phyloP scores from a whole-genome alignment of 73 alveolate species.

The Paramecium caudatum region DNA sequence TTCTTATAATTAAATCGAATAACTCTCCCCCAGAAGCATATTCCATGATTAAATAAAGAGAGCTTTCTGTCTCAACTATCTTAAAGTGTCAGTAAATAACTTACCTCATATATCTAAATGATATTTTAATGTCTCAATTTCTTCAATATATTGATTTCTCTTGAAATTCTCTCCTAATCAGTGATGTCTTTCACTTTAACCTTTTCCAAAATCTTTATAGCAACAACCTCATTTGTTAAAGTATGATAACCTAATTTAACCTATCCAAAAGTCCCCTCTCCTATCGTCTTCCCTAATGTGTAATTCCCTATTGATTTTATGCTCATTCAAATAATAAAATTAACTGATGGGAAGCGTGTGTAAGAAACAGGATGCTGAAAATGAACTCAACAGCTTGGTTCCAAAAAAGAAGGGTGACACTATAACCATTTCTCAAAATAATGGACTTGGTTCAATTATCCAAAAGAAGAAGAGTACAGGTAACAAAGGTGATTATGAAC shows the following conservation, averaged over 20 bases:
- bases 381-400: slow-evolving; percentile 17
- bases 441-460: slow-evolving; percentile 26
- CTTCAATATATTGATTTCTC: slow-evolving; percentile 88
- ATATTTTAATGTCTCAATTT: slow-evolving; percentile 87
- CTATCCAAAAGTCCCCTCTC: slow-evolving; percentile 89
- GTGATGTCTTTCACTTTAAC: slow-evolving; percentile 90
- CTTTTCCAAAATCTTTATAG: slow-evolving; percentile 94
- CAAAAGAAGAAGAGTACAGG: slow-evolving; percentile 37
- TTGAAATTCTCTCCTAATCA: slow-evolving; percentile 90
- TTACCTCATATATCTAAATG: slow-evolving; percentile 84
- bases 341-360: slow-evolving; percentile 68
- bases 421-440: slow-evolving; percentile 18
- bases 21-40: slow-evolving; percentile 96
- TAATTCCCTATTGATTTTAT: slow-evolving; percentile 59
- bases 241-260: slow-evolving; percentile 85
- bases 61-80: slow-evolving; percentile 80
- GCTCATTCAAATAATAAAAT: slow-evolving; percentile 42
- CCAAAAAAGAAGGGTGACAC: slow-evolving; percentile 65
- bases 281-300: slow-evolving; percentile 78
- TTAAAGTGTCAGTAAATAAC: slow-evolving; percentile 29
- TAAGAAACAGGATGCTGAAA: slow-evolving; percentile 64
- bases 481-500: slow-evolving; percentile 58
- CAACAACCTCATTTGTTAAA: slow-evolving; percentile 91
- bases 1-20: slow-evolving; percentile 85
- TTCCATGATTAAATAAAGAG: slow-evolving; percentile 94